These are phyloP conservation scores for Leccinum rimulosum DNA, from an alignment of 768 basidiomycete species.

Conservation along the genomic window DNA sequence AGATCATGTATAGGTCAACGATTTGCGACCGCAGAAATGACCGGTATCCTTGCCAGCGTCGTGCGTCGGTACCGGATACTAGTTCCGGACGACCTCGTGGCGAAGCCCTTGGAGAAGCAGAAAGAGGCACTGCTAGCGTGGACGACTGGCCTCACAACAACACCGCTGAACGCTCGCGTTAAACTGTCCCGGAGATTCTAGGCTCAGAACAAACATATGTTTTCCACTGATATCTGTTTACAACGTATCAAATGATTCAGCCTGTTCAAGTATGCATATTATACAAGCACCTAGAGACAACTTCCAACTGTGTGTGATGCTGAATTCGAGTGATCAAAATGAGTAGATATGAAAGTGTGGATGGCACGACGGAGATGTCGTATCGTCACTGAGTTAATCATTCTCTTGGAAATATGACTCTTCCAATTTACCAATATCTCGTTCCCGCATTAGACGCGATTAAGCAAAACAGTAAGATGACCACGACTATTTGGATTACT, in stretches of 20 bases:
- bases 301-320: background rate
- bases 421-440: conserved; percentile 9
- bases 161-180: conserved; percentile 30
- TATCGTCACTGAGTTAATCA: background rate
- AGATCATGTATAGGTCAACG: conserved; percentile 50
- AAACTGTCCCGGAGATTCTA: conserved; percentile 18
- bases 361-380: background rate
- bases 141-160: conserved; percentile 36
- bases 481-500: too few species aligned
- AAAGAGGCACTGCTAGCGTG: conserved; percentile 35
- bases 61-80: conserved; percentile 41
- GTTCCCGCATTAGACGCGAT: conserved; percentile 30
- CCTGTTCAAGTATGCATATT: too few species aligned
- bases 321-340: background rate
- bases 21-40: conserved; percentile 42
- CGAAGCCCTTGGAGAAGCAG: conserved; percentile 32
- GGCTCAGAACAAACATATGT: too few species aligned
- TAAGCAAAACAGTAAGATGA: conserved; percentile 10
- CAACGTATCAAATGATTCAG: too few species aligned
- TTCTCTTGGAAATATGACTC: background rate
- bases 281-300: background rate
- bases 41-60: conserved; percentile 43
- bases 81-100: conserved; percentile 36
- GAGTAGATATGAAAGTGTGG: background rate
- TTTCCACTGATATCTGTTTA: too few species aligned